These are phyloP conservation scores for Malassezia dermatis DNA, from an alignment of 1,284 basidiomycete species.

Conservation along the genomic window DNA sequence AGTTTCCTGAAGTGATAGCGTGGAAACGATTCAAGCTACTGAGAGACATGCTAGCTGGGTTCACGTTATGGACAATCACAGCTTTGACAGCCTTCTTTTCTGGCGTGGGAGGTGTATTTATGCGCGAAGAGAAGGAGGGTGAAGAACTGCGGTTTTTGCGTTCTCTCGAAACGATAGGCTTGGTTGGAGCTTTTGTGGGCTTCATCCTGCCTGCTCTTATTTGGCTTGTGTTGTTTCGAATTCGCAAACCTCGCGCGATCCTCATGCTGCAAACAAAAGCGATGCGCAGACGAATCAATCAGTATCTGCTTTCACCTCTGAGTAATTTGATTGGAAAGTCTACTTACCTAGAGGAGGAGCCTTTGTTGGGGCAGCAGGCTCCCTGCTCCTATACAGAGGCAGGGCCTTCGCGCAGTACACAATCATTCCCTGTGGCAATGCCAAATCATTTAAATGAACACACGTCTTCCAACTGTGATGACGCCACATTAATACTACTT, in stretches of 20 bases:
- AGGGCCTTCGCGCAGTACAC: background rate
- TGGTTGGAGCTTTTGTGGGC: constrained; percentile 38
- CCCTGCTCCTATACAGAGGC: background rate
- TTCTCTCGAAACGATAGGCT: constrained; percentile 31
- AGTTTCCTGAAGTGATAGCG: background rate
- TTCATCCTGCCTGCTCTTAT: constrained; percentile 40
- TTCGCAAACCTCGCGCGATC: constrained; percentile 38
- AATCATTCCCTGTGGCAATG: constrained; percentile 14
- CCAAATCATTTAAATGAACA: constrained; percentile 27
- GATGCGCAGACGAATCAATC: constrained; percentile 23
- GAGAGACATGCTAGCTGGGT: constrained; percentile 30
- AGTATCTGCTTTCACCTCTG: constrained; percentile 21
- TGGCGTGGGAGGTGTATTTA: constrained; percentile 36
- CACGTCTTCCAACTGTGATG: constrained; percentile 22
- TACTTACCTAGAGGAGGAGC: constrained; percentile 7
- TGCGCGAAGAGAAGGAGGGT: constrained; percentile 27
- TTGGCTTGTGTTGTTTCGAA: constrained; percentile 41
- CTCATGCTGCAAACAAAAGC: constrained; percentile 29
- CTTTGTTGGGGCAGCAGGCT: constrained; percentile 16
- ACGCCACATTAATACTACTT: constrained; percentile 35
- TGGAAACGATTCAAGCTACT: constrained; percentile 8
- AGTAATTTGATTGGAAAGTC: constrained; percentile 5
- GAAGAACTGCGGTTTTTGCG: constrained; percentile 39
- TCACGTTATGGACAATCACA: constrained; percentile 33
- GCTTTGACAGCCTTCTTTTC: constrained; percentile 35